A percentile compares a stretch with the other conserved stretches of the same genome.
Conservation (phyloP, 2,329 filamentous ascomycete genomes). For the Trichoderma lentiforme region DNA sequence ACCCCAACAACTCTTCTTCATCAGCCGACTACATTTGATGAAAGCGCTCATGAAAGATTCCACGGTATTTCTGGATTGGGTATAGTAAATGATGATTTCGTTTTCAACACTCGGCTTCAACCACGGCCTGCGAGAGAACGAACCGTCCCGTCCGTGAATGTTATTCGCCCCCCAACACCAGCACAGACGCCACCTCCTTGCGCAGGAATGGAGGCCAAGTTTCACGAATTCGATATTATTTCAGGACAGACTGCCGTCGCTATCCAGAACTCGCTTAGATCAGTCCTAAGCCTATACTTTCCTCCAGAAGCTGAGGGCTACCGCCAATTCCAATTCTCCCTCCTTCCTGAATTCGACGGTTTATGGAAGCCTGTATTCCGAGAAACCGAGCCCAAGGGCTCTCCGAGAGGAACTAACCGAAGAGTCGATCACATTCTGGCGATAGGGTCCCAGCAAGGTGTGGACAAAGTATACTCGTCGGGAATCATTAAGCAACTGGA, state of each 20-base stretch:
- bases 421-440: slow-evolving; percentile 58
- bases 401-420: slow-evolving; percentile 32
- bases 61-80: background rate
- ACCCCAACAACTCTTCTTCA: slow-evolving; percentile 29
- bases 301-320: slow-evolving; percentile 46
- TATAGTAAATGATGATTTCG: slow-evolving; percentile 39
- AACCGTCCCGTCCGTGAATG: slow-evolving; percentile 25
- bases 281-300: slow-evolving; percentile 50
- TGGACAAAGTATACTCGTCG: slow-evolving; percentile 48
- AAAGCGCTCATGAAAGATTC: background rate
- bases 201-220: slow-evolving; percentile 33
- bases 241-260: slow-evolving; percentile 47
- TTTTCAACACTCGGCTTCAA: slow-evolving; percentile 38
- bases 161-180: slow-evolving; percentile 41
- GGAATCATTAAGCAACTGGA: slow-evolving; percentile 52
- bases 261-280: slow-evolving; percentile 56
- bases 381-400: slow-evolving; percentile 32
- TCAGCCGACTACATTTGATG: slow-evolving; percentile 12
- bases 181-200: slow-evolving; percentile 41
- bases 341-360: slow-evolving; percentile 47
- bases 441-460: slow-evolving; percentile 54
- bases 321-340: slow-evolving; percentile 46
- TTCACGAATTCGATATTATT: slow-evolving; percentile 44
- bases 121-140: slow-evolving; percentile 24
- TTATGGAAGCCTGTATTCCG: slow-evolving; percentile 53